A percentile compares a stretch with the other conserved stretches of the same genome.
Evolutionary conservation across 371 early-diverging fungal genomes (phyloP).

Genomic region (Actinomortierella wolfii): DNA sequence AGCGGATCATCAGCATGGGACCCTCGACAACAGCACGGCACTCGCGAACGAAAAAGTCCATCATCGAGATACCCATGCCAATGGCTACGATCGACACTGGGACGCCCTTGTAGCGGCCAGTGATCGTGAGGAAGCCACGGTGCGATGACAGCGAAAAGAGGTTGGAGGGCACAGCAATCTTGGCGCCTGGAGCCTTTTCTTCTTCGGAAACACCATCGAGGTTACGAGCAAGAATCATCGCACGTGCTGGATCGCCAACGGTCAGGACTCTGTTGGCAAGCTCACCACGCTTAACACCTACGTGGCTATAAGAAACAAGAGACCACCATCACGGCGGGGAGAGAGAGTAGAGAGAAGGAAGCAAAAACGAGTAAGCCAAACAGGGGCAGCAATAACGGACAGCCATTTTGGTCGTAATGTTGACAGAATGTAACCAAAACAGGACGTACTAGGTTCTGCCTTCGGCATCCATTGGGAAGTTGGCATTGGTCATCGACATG

Average conservation of each 20-base stretch:
- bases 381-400: background rate
- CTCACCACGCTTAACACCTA: constrained; percentile 80
- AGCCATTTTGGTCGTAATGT: background rate
- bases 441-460: constrained; percentile 75
- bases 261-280: constrained; percentile 91
- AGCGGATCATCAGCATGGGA: constrained; percentile 79
- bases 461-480: constrained; percentile 81
- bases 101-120: constrained; percentile 81
- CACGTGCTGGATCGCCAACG: constrained; percentile 91
- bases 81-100: constrained; percentile 91
- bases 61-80: constrained; percentile 86
- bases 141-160: constrained; percentile 58
- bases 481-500: constrained; percentile 69
- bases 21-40: constrained; percentile 85
- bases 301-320: constrained; percentile 54
- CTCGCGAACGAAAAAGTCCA: constrained; percentile 95
- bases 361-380: background rate
- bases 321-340: background rate
- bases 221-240: constrained; percentile 65
- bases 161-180: constrained; percentile 55
- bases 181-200: constrained; percentile 36
- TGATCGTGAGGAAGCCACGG: constrained; percentile 91
- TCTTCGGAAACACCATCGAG: constrained; percentile 62
- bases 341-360: background rate
- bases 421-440: background rate